These are phyloP conservation scores for Candida palmyrensis DNA, from an alignment of 805 yeast genomes.

Conservation along the genomic window DNA sequence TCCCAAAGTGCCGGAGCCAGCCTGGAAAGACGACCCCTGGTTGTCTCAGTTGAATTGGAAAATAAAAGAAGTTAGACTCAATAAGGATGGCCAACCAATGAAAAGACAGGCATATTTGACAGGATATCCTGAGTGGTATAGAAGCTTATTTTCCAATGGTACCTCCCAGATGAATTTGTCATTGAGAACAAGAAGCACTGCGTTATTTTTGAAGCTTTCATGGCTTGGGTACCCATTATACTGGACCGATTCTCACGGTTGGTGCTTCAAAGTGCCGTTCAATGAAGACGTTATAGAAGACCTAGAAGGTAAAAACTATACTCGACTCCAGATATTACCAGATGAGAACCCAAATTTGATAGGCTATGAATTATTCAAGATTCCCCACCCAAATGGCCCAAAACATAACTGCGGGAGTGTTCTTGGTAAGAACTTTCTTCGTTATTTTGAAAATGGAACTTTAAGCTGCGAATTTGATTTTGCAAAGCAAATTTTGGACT, in stretches of 20 bases:
- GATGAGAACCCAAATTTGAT: slow-evolving; percentile 21
- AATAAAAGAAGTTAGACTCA: slow-evolving; percentile 50
- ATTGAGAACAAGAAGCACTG: slow-evolving; percentile 68
- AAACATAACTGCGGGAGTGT: slow-evolving; percentile 66
- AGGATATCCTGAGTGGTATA: slow-evolving; percentile 94
- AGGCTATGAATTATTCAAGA: slow-evolving; percentile 48
- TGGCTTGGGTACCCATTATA: slow-evolving; percentile 84
- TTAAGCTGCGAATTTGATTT: slow-evolving; percentile 64
- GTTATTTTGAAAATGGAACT: slow-evolving; percentile 67
- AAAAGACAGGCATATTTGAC: slow-evolving; percentile 74
- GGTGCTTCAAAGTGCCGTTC: slow-evolving; percentile 73
- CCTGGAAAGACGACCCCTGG: slow-evolving; percentile 76
- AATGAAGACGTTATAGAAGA: slow-evolving; percentile 22
- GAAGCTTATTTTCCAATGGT: slow-evolving; percentile 40
- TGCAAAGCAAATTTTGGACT: slow-evolving; percentile 74
- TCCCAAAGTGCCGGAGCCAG: slow-evolving; percentile 13
- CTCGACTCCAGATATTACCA: slow-evolving; percentile 19
- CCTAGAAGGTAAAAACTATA: slow-evolving; percentile 36
- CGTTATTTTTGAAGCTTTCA: slow-evolving; percentile 65
- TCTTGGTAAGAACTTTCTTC: slow-evolving; percentile 69
- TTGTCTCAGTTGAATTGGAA: slow-evolving; percentile 87
- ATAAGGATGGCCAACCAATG: slow-evolving; percentile 62
- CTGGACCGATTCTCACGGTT: slow-evolving; percentile 78
- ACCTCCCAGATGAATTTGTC: slow-evolving; percentile 51
- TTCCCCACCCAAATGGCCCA: slow-evolving; percentile 89